These are phyloP conservation scores for Boeremia exigua DNA, from an alignment of 2,329 filamentous ascomycete genomes.

Conservation along the genomic window DNA sequence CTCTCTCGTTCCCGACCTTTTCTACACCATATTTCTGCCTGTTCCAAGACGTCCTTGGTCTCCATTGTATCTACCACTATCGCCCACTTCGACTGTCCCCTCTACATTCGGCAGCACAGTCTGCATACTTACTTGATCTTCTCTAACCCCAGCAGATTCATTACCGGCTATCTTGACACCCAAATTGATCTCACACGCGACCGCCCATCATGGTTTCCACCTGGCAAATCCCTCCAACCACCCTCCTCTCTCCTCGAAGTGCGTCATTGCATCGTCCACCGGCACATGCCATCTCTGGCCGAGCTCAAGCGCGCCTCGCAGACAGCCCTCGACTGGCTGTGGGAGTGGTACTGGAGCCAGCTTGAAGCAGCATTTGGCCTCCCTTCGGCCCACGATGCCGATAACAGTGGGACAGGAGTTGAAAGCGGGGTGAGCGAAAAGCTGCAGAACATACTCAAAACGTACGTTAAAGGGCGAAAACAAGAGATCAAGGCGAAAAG, in stretches of 20 bases:
- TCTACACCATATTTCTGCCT: too few species aligned
- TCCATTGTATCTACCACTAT: not conserved
- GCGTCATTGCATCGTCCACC: slow-evolving; percentile 88
- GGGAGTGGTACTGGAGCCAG: slow-evolving; percentile 81
- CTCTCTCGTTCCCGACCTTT: too few species aligned
- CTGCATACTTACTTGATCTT: not conserved
- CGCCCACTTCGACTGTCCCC: not conserved
- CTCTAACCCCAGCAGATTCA: slow-evolving; percentile 63
- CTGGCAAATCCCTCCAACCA: slow-evolving; percentile 29
- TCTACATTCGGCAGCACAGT: not conserved
- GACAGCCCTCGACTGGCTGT: slow-evolving; percentile 82
- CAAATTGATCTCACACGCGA: slow-evolving; percentile 47
- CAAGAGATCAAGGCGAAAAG: slow-evolving; percentile 37
- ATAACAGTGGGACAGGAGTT: not conserved
- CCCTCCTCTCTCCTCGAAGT: slow-evolving; percentile 83
- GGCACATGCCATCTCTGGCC: slow-evolving; percentile 78
- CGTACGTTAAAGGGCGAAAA: slow-evolving; percentile 40
- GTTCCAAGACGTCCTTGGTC: not conserved
- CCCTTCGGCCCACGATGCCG: not conserved
- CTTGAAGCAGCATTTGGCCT: slow-evolving; percentile 48
- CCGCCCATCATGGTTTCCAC: slow-evolving; percentile 34
- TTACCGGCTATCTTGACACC: slow-evolving; percentile 79
- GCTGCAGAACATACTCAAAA: slow-evolving; percentile 40
- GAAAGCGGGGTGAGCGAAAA: slow-evolving; percentile 17
- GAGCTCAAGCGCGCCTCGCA: slow-evolving; percentile 73